Conservation (phyloP, 2,329 filamentous ascomycete genomes). For the Alternaria gaisen region DNA sequence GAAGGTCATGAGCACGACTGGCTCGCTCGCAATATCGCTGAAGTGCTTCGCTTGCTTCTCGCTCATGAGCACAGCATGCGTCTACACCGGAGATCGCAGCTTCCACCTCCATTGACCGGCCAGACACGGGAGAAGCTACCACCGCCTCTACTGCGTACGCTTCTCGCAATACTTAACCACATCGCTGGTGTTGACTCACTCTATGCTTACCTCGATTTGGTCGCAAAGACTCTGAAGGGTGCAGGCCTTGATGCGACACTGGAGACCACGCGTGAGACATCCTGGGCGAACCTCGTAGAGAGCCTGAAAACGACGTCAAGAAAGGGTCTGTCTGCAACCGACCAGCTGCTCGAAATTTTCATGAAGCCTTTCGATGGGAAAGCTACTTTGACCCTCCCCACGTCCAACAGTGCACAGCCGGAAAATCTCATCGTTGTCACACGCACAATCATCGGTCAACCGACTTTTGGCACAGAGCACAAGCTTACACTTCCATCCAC, state of each 20-base stretch:
- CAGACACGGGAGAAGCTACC: slow-evolving; percentile 60
- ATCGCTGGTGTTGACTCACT: slow-evolving; percentile 48
- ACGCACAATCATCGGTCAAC: slow-evolving; percentile 45
- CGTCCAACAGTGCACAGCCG: slow-evolving; percentile 22
- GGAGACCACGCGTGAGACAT: slow-evolving; percentile 36
- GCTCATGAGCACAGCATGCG: slow-evolving; percentile 81
- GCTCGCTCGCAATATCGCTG: slow-evolving; percentile 71
- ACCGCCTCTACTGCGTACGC: slow-evolving; percentile 67
- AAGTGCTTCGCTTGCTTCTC: slow-evolving; percentile 78
- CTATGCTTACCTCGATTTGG: slow-evolving; percentile 42
- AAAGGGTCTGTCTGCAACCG: slow-evolving; percentile 41
- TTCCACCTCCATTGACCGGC: slow-evolving; percentile 65
- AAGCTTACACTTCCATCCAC: slow-evolving; percentile 44
- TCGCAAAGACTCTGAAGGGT: slow-evolving; percentile 32
- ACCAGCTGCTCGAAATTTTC: slow-evolving; percentile 43
- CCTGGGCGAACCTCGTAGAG: slow-evolving; percentile 39
- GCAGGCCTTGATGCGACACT: slow-evolving; percentile 44
- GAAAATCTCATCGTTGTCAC: slow-evolving; percentile 40
- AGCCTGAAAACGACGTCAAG: slow-evolving; percentile 38
- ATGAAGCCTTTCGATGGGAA: slow-evolving; percentile 41
- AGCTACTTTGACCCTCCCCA: slow-evolving; percentile 40
- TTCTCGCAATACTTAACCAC: slow-evolving; percentile 65
- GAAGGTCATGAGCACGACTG: slow-evolving; percentile 44
- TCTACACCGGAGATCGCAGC: slow-evolving; percentile 71
- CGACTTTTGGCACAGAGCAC: slow-evolving; percentile 48